Conservation (phyloP, 495 filamentous ascomycete species). For the Thozetella sp. region DNA sequence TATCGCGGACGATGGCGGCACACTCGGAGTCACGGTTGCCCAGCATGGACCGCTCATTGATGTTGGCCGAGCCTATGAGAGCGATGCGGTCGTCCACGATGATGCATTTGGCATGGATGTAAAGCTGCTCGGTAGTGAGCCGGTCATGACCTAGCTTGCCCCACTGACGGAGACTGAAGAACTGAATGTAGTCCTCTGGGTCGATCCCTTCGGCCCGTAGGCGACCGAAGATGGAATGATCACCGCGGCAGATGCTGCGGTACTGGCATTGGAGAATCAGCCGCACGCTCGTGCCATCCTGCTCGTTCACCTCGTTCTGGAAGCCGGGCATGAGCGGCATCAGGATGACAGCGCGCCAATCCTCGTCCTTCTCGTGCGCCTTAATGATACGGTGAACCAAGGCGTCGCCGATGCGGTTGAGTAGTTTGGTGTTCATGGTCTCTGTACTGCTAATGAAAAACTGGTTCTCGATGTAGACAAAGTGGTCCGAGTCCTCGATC, state of each 20-base stretch:
- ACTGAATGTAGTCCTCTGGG: constrained; percentile 94
- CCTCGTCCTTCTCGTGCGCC: constrained; percentile 80
- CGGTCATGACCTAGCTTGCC: constrained; percentile 84
- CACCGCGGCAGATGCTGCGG: constrained; percentile 93
- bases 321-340: constrained; percentile 98
- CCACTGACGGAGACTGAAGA: constrained; percentile 92
- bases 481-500: constrained; percentile 94
- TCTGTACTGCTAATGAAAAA: constrained; percentile 97
- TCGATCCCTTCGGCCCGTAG: constrained; percentile 83
- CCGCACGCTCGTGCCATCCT: constrained; percentile 91
- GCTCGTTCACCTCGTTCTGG: constrained; percentile 92
- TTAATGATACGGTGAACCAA: constrained; percentile 88
- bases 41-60: constrained; percentile 97
- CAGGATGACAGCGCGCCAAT: constrained; percentile 91
- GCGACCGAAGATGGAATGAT: constrained; percentile 89
- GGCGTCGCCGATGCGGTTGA: constrained; percentile 94
- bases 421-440: constrained; percentile 81
- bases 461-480: constrained; percentile 99
- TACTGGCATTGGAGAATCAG: constrained; percentile 99
- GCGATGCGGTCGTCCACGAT: constrained; percentile 92
- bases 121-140: constrained; percentile 93
- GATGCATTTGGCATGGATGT: constrained; percentile 98
- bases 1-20: constrained; percentile 89
- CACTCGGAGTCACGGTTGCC: constrained; percentile 91
- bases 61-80: constrained; percentile 97